phyloP scores from a whole-genome alignment of 768 basidiomycete species.

The Calocybe indica region DNA sequence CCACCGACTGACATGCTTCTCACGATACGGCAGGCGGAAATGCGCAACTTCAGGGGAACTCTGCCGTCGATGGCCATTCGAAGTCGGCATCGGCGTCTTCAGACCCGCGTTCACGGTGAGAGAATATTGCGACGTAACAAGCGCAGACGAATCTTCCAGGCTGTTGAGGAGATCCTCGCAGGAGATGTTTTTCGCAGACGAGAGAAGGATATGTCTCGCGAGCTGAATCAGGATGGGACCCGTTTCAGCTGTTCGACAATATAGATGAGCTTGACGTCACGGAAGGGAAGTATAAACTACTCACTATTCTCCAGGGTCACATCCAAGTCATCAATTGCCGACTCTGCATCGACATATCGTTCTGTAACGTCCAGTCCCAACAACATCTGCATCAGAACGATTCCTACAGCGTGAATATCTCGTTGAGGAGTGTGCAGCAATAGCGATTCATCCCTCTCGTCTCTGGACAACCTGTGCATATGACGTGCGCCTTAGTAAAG shows the following conservation, averaged over 20 bases:
- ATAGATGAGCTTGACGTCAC: too few relatives aligned
- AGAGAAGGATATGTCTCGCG: too few relatives aligned
- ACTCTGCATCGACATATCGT: constrained; percentile 47
- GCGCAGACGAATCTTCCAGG: too few relatives aligned
- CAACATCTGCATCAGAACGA: constrained; percentile 82
- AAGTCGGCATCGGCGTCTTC: constrained; percentile 43
- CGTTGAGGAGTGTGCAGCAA: constrained; percentile 66
- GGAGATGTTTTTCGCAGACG: too few relatives aligned
- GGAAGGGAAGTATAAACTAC: too few relatives aligned
- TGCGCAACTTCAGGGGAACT: constrained; percentile 68
- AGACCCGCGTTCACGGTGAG: constrained; percentile 30
- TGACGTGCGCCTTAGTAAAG: not conserved
- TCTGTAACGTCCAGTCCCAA: constrained; percentile 66
- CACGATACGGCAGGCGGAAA: constrained; percentile 36
- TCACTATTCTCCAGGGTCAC: too few relatives aligned
- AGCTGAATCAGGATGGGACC: too few relatives aligned
- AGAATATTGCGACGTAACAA: not conserved
- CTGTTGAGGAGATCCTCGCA: too few relatives aligned
- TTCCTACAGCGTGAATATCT: constrained; percentile 79
- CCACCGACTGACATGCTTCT: constrained; percentile 70
- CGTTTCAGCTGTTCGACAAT: too few relatives aligned
- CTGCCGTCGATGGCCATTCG: constrained; percentile 10
- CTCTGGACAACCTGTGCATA: constrained; percentile 59
- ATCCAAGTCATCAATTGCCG: constrained; percentile 36
- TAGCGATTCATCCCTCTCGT: constrained; percentile 75